Percentiles rank a stretch among this genome's conserved stretches.
phyloP scores from a whole-genome alignment of 2,329 filamentous ascomycete genomes.

The Fusarium subglutinans region DNA sequence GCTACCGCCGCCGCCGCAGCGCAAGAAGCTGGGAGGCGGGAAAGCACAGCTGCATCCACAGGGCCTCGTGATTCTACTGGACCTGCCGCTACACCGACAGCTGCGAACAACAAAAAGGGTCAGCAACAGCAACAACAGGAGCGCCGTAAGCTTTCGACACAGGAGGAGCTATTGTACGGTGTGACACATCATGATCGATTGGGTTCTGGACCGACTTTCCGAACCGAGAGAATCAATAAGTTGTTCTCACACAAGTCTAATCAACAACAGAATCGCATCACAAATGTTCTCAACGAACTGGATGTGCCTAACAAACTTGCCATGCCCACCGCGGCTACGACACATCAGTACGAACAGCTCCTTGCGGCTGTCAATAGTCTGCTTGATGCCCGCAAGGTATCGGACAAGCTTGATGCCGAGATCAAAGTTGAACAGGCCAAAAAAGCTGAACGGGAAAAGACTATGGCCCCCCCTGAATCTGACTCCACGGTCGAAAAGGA shows the following conservation, averaged over 20 bases:
- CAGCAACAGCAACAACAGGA: constrained; percentile 52
- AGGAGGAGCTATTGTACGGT: constrained; percentile 83
- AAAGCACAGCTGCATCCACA: constrained; percentile 62
- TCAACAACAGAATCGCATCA: constrained; percentile 79
- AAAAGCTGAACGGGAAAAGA: constrained; percentile 62
- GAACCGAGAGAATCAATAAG: constrained; percentile 83
- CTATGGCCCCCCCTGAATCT: constrained; percentile 23
- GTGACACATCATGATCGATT: constrained; percentile 87
- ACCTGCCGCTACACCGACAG: constrained; percentile 47
- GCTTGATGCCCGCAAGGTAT: constrained; percentile 77
- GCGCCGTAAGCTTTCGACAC: constrained; percentile 75
- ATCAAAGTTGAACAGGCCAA: constrained; percentile 68
- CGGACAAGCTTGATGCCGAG: constrained; percentile 80
- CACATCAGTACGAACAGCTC: constrained; percentile 75
- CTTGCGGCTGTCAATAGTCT: constrained; percentile 73
- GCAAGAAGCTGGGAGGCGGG: constrained; percentile 55
- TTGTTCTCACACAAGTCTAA: constrained; percentile 80
- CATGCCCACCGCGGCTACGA: constrained; percentile 79
- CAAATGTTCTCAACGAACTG: constrained; percentile 75
- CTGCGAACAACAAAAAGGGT: constrained; percentile 61
- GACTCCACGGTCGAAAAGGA: constrained; percentile 33
- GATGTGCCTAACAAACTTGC: constrained; percentile 75
- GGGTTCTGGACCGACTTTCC: constrained; percentile 87
- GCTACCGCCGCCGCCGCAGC: constrained; percentile 41
- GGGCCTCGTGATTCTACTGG: constrained; percentile 49